These are phyloP conservation scores for Globisporangium lucens DNA, from an alignment of 352 stramenopile genomes.

Conservation along the genomic window DNA sequence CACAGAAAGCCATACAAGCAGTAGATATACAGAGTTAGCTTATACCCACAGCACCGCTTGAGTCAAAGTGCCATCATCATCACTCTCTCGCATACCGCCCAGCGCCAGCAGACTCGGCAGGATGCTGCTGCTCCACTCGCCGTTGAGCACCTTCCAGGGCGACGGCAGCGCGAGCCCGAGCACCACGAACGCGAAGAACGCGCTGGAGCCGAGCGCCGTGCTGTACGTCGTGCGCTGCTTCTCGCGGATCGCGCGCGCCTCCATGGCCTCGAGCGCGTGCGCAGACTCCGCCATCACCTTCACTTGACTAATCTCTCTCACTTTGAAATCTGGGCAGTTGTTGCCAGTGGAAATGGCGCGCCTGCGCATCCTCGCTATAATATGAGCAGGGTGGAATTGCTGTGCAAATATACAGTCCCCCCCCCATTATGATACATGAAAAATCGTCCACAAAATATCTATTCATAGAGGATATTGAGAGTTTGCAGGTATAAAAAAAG, in stretches of 20 bases:
- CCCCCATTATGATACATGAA: too few species aligned
- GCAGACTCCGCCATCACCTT: neutral
- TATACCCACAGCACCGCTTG: neutral
- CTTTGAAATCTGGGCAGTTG: neutral
- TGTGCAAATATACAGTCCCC: neutral
- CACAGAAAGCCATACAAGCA: neutral
- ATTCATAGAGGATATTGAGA: too few species aligned
- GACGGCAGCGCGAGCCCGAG: conserved; percentile 58
- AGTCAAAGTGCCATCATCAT: neutral
- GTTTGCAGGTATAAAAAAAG: too few species aligned
- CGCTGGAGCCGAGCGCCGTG: conserved; percentile 40
- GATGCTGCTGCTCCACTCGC: conserved; percentile 62
- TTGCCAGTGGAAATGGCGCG: neutral
- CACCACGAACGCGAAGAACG: conserved; percentile 33
- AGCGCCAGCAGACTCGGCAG: conserved; percentile 56
- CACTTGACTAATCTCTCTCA: neutral
- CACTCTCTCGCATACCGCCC: conserved; percentile 26
- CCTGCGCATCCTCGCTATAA: neutral
- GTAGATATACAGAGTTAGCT: neutral
- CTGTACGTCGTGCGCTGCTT: conserved; percentile 64
- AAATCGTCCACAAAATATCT: too few species aligned
- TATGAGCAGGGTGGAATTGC: neutral
- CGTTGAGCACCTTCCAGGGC: conserved; percentile 68
- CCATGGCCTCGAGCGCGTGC: conserved; percentile 48
- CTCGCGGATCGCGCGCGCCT: conserved; percentile 62